Evolutionary conservation across 139 green algal genomes (phyloP), one percentile per base, ranked within the genome.

Genomic region (Coccomyxa sp.): DNA sequence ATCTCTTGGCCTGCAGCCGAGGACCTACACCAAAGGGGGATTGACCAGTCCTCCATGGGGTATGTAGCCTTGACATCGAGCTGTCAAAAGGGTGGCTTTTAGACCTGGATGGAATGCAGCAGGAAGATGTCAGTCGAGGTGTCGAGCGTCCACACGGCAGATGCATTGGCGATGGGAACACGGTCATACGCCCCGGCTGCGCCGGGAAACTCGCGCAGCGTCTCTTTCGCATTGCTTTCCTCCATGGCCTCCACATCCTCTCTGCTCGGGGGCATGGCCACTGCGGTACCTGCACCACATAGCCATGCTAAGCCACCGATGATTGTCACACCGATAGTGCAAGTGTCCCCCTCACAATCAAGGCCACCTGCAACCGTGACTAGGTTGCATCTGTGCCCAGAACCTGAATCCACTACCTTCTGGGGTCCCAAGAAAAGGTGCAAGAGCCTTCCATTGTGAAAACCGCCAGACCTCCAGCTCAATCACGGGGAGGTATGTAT

Each of bases 111-210:
- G 76, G 84, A 88, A 82, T 96, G 91, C 83, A 96, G 89, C 13
- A 90, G 87, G 86, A 98, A 93, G 81, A 92, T 89, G 86, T 96
- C 87, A 0, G 87, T 92, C 25, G 88, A 82, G 21, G 92, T 97
- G 90, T 98, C 92, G 78, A 98, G 89, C 9, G 92, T 95, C 88
- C 98, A 98, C 9, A 97, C 91, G 0, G 83, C 91, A 23, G 80
- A 90, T 13, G 90, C 94, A 0, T 82, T 80, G 38, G 58, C 31
- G 21, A 96, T 66, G 58, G 91, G 88, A 58, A 93, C 80, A 25
- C 89, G 90, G 90, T 99, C 96, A 63, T 97, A 99, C 9, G 92
- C 95, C 0, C 77, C 96, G 28, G 97, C 94, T 21, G 94, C 94
- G 0, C 77, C 82, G 0, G 86, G 82, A 30, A 90, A 78, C 0